Conservation (phyloP, 106 monocot species). For the Phalaenopsis aphrodite region DNA sequence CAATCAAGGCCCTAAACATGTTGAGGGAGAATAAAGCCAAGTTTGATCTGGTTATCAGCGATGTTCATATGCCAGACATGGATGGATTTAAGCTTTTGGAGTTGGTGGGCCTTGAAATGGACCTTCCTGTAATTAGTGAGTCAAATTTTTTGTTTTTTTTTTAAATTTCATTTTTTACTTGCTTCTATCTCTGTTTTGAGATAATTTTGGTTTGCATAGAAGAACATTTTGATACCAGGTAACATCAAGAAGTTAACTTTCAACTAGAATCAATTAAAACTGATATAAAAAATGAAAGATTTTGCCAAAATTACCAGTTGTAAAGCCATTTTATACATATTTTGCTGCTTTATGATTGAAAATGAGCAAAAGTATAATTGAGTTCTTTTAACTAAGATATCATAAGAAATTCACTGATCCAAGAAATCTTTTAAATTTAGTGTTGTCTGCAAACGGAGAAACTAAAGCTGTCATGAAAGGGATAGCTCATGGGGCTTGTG, state of each 20-base stretch:
- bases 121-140: slow-evolving; percentile 54
- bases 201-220: not conserved
- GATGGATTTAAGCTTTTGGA: slow-evolving; percentile 51
- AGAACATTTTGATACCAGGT: not conserved
- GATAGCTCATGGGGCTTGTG: slow-evolving; percentile 41
- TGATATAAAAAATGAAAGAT: not conserved
- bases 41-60: slow-evolving; percentile 51
- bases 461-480: slow-evolving; percentile 43
- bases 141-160: not conserved
- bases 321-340: not conserved
- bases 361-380: not conserved
- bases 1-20: slow-evolving; percentile 22
- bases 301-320: not conserved
- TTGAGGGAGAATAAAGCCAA: slow-evolving; percentile 40
- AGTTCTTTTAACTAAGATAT: not conserved
- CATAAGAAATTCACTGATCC: not conserved
- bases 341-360: not conserved
- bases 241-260: not conserved
- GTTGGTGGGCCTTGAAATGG: slow-evolving; percentile 52
- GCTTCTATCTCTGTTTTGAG: not conserved
- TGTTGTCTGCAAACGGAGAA: slow-evolving; percentile 41
- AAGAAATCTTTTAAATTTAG: slow-evolving; percentile 11
- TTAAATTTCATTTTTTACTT: not conserved
- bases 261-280: not conserved
- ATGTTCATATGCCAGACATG: slow-evolving; percentile 57